phyloP scores from a whole-genome alignment of 768 basidiomycete genomes.

The Lactarius sanguifluus region DNA sequence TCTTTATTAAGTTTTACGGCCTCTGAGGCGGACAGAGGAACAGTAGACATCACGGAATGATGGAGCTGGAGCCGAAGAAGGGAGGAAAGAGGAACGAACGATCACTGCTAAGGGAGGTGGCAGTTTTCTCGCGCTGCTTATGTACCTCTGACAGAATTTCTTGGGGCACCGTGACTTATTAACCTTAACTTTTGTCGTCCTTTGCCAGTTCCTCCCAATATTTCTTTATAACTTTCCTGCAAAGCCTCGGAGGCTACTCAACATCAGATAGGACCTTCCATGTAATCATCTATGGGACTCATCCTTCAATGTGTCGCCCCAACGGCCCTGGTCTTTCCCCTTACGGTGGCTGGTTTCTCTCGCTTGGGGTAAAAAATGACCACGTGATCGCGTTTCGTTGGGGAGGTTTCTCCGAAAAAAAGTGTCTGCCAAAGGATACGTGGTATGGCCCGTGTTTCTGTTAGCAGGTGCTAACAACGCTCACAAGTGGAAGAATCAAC shows the following conservation, averaged over 20 bases:
- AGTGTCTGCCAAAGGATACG: background rate
- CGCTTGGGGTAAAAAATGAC: slow-evolving; percentile 17
- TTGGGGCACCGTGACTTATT: background rate
- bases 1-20: slow-evolving; percentile 30
- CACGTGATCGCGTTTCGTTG: slow-evolving; percentile 30
- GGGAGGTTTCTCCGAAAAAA: slow-evolving; percentile 2
- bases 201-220: background rate
- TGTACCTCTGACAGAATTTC: slow-evolving; percentile 15
- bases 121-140: slow-evolving; percentile 12
- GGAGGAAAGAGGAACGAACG: slow-evolving; percentile 8
- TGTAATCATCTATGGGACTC: background rate
- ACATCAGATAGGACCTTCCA: background rate
- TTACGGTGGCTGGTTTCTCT: background rate
- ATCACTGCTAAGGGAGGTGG: background rate
- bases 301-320: background rate
- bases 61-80: slow-evolving; percentile 27
- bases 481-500: no score
- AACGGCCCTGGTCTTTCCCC: background rate
- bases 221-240: background rate
- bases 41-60: slow-evolving; percentile 35
- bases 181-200: background rate
- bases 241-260: background rate
- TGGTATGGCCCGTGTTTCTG: background rate
- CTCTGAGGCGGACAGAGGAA: slow-evolving; percentile 32
- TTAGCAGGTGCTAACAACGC: background rate